These are phyloP conservation scores for Hypoxylon sp. DNA, from an alignment of 2,329 filamentous ascomycete genomes.

Conservation along the genomic window DNA sequence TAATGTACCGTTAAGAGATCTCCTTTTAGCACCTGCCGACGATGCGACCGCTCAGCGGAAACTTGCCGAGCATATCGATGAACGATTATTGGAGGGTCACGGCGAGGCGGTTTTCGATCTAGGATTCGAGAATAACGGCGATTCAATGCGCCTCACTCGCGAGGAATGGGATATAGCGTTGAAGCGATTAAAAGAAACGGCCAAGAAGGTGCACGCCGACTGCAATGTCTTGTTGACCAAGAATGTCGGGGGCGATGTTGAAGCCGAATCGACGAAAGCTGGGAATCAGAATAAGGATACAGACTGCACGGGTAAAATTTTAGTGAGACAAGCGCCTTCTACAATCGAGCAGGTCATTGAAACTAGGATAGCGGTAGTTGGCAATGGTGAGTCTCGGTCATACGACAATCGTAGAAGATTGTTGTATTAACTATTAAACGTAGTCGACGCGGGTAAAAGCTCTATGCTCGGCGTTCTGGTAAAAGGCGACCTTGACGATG, in stretches of 20 bases:
- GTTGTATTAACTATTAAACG: constrained; percentile 33
- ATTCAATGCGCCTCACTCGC: constrained; percentile 82
- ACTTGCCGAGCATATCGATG: constrained; percentile 75
- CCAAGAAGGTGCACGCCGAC: constrained; percentile 77
- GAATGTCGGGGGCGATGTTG: constrained; percentile 84
- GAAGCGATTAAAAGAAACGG: constrained; percentile 74
- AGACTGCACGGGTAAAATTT: constrained; percentile 85
- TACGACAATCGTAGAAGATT: constrained; percentile 32
- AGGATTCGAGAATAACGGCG: constrained; percentile 90
- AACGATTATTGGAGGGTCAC: constrained; percentile 83
- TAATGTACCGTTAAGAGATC: constrained; percentile 78
- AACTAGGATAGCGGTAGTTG: constrained; percentile 95
- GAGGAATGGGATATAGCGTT: constrained; percentile 83
- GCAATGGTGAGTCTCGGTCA: constrained; percentile 76
- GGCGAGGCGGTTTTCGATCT: constrained; percentile 94
- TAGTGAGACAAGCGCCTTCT: constrained; percentile 81
- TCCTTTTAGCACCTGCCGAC: constrained; percentile 74
- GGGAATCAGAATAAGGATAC: constrained; percentile 73
- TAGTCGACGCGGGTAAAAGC: constrained; percentile 95
- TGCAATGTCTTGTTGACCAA: constrained; percentile 89
- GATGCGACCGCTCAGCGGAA: constrained; percentile 73
- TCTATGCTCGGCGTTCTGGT: constrained; percentile 96
- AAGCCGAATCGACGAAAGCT: constrained; percentile 71
- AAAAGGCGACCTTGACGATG: constrained; percentile 95
- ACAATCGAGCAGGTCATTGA: constrained; percentile 92